Conservation (phyloP, 305 asterid species). For the Fraxinus platypoda region DNA sequence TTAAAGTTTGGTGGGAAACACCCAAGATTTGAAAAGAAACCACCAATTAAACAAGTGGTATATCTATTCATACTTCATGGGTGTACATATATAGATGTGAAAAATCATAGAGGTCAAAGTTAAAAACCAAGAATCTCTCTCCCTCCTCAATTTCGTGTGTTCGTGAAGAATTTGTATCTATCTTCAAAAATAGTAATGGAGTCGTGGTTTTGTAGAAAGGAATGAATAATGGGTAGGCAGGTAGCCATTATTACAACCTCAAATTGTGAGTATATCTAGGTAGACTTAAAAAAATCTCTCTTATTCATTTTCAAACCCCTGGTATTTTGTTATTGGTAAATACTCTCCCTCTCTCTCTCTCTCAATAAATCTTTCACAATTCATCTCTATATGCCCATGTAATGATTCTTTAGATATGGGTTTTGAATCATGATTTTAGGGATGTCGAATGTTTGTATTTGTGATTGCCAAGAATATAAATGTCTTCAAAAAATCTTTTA, state of each 20-base stretch:
- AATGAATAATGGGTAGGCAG: constrained; percentile 30
- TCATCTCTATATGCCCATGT: background rate
- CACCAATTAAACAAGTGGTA: too few species aligned
- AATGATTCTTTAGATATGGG: background rate
- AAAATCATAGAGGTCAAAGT: too few species aligned
- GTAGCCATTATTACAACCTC: constrained; percentile 26
- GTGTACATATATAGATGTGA: too few species aligned
- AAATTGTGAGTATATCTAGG: constrained; percentile 12
- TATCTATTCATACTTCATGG: too few species aligned
- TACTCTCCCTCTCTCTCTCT: constrained; percentile 10
- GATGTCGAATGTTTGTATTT: background rate
- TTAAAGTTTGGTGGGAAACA: too few species aligned
- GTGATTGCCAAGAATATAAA: background rate
- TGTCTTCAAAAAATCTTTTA: background rate
- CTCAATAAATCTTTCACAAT: constrained; percentile 10
- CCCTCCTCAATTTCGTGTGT: background rate
- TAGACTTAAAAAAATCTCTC: constrained; percentile 7
- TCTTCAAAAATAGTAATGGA: constrained; percentile 15
- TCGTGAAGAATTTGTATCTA: background rate
- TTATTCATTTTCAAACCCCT: background rate
- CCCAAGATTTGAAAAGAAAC: too few species aligned
- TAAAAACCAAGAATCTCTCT: too few species aligned
- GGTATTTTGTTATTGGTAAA: constrained; percentile 21
- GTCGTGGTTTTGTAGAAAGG: background rate
- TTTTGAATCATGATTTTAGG: background rate